These are phyloP conservation scores for Inonotus obliquus DNA, from an alignment of 1,284 basidiomycete species.

Conservation along the genomic window DNA sequence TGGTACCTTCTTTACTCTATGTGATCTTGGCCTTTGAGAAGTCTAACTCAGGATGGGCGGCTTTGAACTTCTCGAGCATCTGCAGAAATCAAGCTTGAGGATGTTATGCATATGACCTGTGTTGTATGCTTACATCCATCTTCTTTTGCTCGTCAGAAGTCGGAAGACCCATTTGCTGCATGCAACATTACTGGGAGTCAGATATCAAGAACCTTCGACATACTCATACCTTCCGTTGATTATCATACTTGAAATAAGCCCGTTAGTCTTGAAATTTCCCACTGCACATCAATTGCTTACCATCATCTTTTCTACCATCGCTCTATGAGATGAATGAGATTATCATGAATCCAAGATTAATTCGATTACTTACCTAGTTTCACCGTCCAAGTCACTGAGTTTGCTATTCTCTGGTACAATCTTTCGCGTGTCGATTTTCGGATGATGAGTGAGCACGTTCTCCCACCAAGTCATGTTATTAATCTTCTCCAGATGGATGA, in stretches of 20 bases:
- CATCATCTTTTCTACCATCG: slow-evolving; percentile 99
- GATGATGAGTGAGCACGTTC: slow-evolving; percentile 91
- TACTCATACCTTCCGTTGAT: slow-evolving; percentile 81
- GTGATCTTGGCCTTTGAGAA: slow-evolving; percentile 90
- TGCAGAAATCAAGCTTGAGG: slow-evolving; percentile 27
- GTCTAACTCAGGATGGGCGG: slow-evolving; percentile 88
- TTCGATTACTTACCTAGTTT: slow-evolving; percentile 61
- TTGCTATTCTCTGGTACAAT: slow-evolving; percentile 96
- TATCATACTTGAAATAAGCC: slow-evolving; percentile 72
- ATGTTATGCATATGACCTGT: not conserved
- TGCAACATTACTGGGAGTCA: slow-evolving; percentile 16
- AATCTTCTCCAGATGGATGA: slow-evolving; percentile 84
- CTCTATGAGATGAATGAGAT: slow-evolving; percentile 43
- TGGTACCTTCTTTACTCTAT: slow-evolving; percentile 26
- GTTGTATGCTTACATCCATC: slow-evolving; percentile 57
- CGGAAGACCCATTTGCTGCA: slow-evolving; percentile 90
- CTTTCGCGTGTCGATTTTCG: slow-evolving; percentile 96
- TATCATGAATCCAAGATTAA: slow-evolving; percentile 8
- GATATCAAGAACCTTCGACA: not conserved
- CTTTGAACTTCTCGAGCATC: slow-evolving; percentile 88
- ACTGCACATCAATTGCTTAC: slow-evolving; percentile 43
- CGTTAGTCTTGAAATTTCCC: slow-evolving; percentile 10
- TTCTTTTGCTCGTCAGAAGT: slow-evolving; percentile 90
- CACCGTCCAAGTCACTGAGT: slow-evolving; percentile 91
- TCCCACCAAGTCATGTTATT: slow-evolving; percentile 96